phyloP scores from a whole-genome alignment of 1,284 basidiomycete genomes.

The Papiliotrema laurentii region DNA sequence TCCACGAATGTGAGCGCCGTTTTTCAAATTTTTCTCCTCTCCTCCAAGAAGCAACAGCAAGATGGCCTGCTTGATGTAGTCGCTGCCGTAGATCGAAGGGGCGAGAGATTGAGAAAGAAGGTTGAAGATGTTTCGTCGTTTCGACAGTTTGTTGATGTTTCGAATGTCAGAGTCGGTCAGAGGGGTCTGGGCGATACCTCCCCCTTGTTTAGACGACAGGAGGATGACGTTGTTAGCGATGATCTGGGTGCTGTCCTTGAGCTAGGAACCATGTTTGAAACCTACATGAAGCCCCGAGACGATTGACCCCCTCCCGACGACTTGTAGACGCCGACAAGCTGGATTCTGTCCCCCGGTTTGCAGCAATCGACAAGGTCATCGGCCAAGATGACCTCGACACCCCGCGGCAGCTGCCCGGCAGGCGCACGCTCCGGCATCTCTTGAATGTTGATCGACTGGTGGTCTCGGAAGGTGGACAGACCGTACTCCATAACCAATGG shows the following conservation, averaged over 20 bases:
- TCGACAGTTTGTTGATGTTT: conserved; percentile 90
- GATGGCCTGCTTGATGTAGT: conserved; percentile 92
- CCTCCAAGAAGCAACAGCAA: conserved; percentile 90
- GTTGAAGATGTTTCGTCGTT: conserved; percentile 74
- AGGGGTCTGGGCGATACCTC: conserved; percentile 88
- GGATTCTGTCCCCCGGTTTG: conserved; percentile 96
- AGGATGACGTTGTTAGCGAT: conserved; percentile 94
- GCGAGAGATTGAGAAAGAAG: conserved; percentile 92
- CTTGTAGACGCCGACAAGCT: conserved; percentile 92
- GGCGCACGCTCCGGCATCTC: conserved; percentile 99
- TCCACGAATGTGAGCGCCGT: conserved; percentile 97
- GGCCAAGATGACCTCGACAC: conserved; percentile 91
- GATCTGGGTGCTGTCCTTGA: conserved; percentile 69
- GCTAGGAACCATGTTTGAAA: conserved; percentile 12
- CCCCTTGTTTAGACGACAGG: conserved; percentile 93
- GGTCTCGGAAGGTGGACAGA: conserved; percentile 86
- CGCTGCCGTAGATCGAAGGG: conserved; percentile 94
- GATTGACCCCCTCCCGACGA: conserved; percentile 82
- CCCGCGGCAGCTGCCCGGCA: conserved; percentile 91
- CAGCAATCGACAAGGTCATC: conserved; percentile 96
- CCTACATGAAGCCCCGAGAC: conserved; percentile 86
- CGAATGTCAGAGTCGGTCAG: conserved; percentile 94
- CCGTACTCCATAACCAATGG: conserved; percentile 90
- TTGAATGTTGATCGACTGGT: conserved; percentile 96
- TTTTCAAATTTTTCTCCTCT: conserved; percentile 94